Evolutionary conservation across 2,329 filamentous ascomycete genomes (phyloP).

Genomic region (Paramyrothecium roridum): DNA sequence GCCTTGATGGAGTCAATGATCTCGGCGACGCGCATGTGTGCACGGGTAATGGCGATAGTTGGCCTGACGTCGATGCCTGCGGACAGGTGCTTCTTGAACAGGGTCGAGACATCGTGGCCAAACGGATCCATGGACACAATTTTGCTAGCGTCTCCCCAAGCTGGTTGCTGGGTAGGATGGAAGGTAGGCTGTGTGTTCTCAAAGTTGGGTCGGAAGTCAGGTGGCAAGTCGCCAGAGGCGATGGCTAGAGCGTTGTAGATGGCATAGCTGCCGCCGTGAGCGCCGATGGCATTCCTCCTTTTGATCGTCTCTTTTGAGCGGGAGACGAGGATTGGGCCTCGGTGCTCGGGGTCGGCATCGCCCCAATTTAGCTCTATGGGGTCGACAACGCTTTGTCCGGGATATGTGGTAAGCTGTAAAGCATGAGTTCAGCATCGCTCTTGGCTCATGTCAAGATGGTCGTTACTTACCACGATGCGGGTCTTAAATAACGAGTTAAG

Average conservation of each 20-base stretch:
- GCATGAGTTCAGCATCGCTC: neutral
- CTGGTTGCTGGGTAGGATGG: constrained; percentile 7
- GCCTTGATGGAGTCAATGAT: constrained; percentile 8
- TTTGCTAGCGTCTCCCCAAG: constrained; percentile 9
- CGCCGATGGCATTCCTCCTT: constrained; percentile 17
- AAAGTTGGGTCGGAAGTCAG: constrained; percentile 10
- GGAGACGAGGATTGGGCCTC: constrained; percentile 17
- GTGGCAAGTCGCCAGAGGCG: constrained; percentile 10
- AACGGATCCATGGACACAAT: constrained; percentile 17
- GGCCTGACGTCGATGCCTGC: constrained; percentile 11
- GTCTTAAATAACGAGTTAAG: neutral
- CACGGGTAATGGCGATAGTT: constrained; percentile 12
- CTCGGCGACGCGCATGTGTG: constrained; percentile 12
- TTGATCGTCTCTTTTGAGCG: constrained; percentile 12
- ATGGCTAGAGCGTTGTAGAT: constrained; percentile 15
- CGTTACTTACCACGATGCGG: constrained; percentile 3
- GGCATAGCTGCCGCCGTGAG: constrained; percentile 14
- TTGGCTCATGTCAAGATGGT: neutral
- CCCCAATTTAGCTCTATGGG: constrained; percentile 16
- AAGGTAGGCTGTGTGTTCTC: constrained; percentile 14
- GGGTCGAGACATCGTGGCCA: constrained; percentile 9
- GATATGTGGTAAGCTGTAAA: constrained; percentile 15
- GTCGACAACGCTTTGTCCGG: constrained; percentile 17
- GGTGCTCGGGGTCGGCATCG: constrained; percentile 9
- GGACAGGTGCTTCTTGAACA: constrained; percentile 9